These are phyloP conservation scores for Lobulomyces angularis DNA, from an alignment of 192 early-diverging fungal species.

Conservation along the genomic window DNA sequence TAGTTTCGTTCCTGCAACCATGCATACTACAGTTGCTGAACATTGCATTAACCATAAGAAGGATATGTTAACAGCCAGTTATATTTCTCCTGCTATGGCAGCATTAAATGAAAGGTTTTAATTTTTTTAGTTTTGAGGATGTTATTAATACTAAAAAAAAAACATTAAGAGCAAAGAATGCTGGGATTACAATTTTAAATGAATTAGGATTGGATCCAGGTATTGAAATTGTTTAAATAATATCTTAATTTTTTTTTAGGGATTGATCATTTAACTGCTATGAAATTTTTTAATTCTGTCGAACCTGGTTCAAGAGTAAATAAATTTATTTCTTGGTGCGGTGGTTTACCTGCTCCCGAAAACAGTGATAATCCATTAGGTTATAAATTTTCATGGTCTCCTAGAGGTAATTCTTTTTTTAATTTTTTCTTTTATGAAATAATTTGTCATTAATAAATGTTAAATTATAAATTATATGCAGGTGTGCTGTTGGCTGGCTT, in stretches of 20 bases:
- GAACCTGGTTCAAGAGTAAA: constrained; percentile 51
- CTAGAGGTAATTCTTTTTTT: constrained; percentile 22
- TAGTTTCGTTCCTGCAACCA: constrained; percentile 77
- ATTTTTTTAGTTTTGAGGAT: neutral
- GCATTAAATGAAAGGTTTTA: constrained; percentile 63
- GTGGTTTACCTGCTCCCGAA: constrained; percentile 96
- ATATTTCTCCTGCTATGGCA: constrained; percentile 91
- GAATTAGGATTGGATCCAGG: constrained; percentile 98
- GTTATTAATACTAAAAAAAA: neutral
- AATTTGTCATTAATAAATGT: too few relatives aligned
- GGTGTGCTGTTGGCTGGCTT: constrained; percentile 81
- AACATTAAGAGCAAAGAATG: constrained; percentile 56
- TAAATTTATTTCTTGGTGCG: constrained; percentile 91
- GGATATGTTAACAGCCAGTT: constrained; percentile 92
- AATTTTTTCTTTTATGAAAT: too few relatives aligned
- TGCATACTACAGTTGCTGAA: constrained; percentile 84
- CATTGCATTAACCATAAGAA: constrained; percentile 81
- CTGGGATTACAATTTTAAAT: constrained; percentile 86
- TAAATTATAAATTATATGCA: too few relatives aligned
- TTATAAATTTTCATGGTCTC: constrained; percentile 96
- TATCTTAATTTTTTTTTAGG: constrained; percentile 51
- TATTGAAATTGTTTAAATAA: too few relatives aligned
- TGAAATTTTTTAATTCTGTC: constrained; percentile 86
- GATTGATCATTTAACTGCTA: constrained; percentile 23
- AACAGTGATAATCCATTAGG: constrained; percentile 93